Conservation (phyloP, 768 basidiomycete genomes). For the Suillus spraguei region DNA sequence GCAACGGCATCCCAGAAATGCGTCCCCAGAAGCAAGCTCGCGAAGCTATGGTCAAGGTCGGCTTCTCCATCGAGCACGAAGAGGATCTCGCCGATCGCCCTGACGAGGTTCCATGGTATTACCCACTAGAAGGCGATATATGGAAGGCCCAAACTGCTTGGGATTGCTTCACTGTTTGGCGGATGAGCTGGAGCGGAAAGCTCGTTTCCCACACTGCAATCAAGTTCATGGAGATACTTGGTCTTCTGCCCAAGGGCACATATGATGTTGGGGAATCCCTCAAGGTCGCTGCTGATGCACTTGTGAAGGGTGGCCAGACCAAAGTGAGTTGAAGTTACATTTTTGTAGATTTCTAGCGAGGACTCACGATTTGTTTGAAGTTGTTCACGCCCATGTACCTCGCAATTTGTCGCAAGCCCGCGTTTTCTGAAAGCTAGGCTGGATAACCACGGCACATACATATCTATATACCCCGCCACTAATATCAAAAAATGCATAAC, state of each 20-base stretch:
- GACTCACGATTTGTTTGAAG: conserved; percentile 39
- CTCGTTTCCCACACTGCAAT: conserved; percentile 82
- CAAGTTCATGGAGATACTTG: conserved; percentile 73
- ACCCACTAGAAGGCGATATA: conserved; percentile 94
- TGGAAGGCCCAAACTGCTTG: conserved; percentile 90
- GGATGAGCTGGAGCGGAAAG: conserved; percentile 87
- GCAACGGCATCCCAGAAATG: conserved; percentile 99
- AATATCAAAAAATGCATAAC: conserved; percentile 8
- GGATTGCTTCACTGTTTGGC: conserved; percentile 88
- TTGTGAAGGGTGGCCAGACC: conserved; percentile 83
- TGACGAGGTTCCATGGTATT: conserved; percentile 88
- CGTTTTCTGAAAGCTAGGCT: conserved; percentile 10
- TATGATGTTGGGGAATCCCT: conserved; percentile 86
- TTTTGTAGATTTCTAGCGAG: neutral
- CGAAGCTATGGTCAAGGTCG: conserved; percentile 78
- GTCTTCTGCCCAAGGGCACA: conserved; percentile 91
- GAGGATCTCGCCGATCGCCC: conserved; percentile 91
- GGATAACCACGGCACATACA: conserved; percentile 4
- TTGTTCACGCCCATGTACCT: conserved; percentile 90
- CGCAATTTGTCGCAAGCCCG: conserved; percentile 62
- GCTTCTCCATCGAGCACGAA: conserved; percentile 86
- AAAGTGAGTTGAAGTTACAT: conserved; percentile 56
- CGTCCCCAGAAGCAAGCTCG: conserved; percentile 71
- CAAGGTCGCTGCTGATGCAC: conserved; percentile 75
- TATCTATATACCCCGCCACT: conserved; percentile 8